A percentile compares a stretch with the other conserved stretches of the same genome.
Conservation (phyloP, 2,329 filamentous ascomycete genomes). For the Volutella citrinella region DNA sequence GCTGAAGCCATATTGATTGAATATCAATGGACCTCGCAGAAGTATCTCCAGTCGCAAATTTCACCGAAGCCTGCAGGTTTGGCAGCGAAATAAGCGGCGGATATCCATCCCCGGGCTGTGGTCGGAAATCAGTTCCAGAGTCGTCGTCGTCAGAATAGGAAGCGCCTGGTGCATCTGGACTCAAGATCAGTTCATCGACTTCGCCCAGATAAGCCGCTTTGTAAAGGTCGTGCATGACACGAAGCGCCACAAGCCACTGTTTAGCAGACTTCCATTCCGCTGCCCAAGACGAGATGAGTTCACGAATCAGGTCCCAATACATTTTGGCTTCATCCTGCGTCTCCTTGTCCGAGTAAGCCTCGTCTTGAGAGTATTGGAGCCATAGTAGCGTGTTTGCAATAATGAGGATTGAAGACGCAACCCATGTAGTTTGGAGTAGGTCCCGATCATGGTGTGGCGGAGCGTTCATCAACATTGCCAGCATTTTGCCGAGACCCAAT, state of each 20-base stretch:
- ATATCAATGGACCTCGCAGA: not conserved
- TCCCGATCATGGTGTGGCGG: not conserved
- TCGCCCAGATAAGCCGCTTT: slow-evolving; percentile 10
- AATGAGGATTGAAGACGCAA: slow-evolving; percentile 14
- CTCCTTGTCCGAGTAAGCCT: slow-evolving; percentile 5
- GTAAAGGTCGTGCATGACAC: slow-evolving; percentile 21
- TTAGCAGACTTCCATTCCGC: slow-evolving; percentile 12
- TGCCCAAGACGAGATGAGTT: slow-evolving; percentile 1
- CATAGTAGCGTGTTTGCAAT: slow-evolving; percentile 18
- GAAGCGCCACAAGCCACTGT: slow-evolving; percentile 17
- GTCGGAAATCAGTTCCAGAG: slow-evolving; percentile 5
- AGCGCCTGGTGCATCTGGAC: not conserved
- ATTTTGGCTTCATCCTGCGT: not conserved
- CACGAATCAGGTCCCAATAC: not conserved
- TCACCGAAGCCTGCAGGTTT: not conserved
- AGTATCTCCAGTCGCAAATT: not conserved
- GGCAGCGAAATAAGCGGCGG: slow-evolving; percentile 3
- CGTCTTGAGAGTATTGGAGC: slow-evolving; percentile 10
- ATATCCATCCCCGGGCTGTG: slow-evolving; percentile 7
- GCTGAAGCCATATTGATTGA: not conserved
- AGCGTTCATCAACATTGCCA: slow-evolving; percentile 9
- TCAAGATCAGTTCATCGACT: slow-evolving; percentile 7
- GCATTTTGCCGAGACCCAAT: slow-evolving; percentile 15
- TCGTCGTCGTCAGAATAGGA: slow-evolving; percentile 4
- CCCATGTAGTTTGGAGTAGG: slow-evolving; percentile 16